Percentiles rank a stretch among this genome's conserved stretches.
These are phyloP conservation scores for Colletotrichum limetticola DNA, from an alignment of 2,329 filamentous ascomycete species.

Conservation along the genomic window DNA sequence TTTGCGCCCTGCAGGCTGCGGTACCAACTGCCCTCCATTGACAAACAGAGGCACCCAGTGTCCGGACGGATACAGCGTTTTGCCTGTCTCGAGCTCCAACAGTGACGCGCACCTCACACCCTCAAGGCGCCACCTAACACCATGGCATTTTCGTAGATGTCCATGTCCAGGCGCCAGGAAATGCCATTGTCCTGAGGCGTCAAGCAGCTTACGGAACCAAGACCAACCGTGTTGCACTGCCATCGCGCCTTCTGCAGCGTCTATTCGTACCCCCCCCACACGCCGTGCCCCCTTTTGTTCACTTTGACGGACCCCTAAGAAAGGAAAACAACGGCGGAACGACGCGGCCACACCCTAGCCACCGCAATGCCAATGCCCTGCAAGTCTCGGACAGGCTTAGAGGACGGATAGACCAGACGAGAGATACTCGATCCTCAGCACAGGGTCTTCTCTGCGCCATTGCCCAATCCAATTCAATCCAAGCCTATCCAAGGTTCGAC, in stretches of 20 bases:
- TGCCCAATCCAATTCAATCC: background rate
- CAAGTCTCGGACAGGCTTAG: background rate
- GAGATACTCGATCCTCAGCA: background rate
- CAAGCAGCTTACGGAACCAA: slow-evolving; percentile 11
- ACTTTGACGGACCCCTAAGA: background rate
- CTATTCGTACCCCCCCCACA: background rate
- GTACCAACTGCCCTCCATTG: slow-evolving; percentile 6
- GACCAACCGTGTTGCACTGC: slow-evolving; percentile 28
- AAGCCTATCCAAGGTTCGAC: background rate
- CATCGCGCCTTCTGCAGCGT: slow-evolving; percentile 1
- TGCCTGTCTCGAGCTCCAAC: background rate
- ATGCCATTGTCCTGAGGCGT: slow-evolving; percentile 25
- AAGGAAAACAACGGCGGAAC: background rate
- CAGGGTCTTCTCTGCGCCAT: no score
- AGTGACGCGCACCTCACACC: background rate
- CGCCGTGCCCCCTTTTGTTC: background rate
- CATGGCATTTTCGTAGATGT: slow-evolving; percentile 32
- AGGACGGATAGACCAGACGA: background rate
- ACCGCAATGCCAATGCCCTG: background rate
- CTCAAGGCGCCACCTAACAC: slow-evolving; percentile 4
- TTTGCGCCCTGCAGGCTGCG: background rate
- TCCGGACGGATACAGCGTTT: background rate
- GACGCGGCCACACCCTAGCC: slow-evolving; percentile 6
- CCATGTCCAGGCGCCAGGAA: slow-evolving; percentile 24
- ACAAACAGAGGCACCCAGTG: background rate